Evolutionary conservation across 495 filamentous ascomycete species (phyloP), one percentile per base, ranked within the genome.

Genomic region (Barbatosphaeria neglecta): DNA sequence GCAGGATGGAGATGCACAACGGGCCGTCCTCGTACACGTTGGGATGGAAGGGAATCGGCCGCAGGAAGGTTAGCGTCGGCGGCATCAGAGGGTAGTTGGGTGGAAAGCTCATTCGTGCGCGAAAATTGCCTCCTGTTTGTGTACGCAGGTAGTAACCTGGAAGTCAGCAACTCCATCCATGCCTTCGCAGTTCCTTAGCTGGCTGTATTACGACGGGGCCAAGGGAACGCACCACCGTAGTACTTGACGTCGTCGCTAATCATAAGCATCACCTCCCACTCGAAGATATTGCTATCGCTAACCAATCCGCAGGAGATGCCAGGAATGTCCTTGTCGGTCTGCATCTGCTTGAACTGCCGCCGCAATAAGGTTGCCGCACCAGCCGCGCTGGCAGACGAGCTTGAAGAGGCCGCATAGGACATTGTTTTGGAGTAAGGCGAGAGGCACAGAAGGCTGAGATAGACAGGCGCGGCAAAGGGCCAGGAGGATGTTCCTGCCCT

Each of bases 191-290:
- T n/a, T n/a, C n/a, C n/a, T n/a, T n/a, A n/a, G n/a, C n/a, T n/a
- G n/a, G n/a, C n/a, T n/a, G n/a, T n/a, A n/a, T n/a, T n/a, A n/a
- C n/a, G n/a, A n/a, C n/a, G n/a, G n/a, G n/a, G n/a, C n/a, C n/a
- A n/a, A n/a, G n/a, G n/a, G n/a, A n/a, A 54, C 59, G 24, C 67
- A 81, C 68, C 92, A 53, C 90, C 93, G 58, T 97, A 98, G 58
- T 87, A 83, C 64, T 93, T 90, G 65, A 87, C 90, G 54, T 98
- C 92, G 57, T 98, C 92, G 24, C 76, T 86, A 56, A 98, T 92
- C 92, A 98, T 98, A 27, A 98, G 77, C 84, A 95, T 95, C 15
- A 98, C 88, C 63, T 97, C 90, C 92, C 92, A 98, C 70, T 96
- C 84, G 52, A 95, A 96, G n/a, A 97, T 83, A 59, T 94, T 96